A percentile compares a stretch with the other conserved stretches of the same genome.
These are phyloP conservation scores for Peronospora farinosa DNA, from an alignment of 352 stramenopile genomes.

Conservation along the genomic window DNA sequence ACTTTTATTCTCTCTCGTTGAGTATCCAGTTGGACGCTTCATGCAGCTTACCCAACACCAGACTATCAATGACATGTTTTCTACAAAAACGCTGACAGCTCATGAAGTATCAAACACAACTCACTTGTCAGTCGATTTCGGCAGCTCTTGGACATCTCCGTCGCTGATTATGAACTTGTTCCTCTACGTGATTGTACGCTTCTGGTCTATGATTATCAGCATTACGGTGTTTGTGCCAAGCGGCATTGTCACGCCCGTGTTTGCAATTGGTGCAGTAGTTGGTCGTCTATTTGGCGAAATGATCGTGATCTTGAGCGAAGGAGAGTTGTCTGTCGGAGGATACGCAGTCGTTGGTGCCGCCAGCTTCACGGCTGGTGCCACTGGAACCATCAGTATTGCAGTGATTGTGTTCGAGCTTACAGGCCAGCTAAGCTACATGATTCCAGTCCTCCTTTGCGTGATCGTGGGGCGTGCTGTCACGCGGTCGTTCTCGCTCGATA, in stretches of 20 bases:
- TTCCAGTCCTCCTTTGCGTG: constrained; percentile 78
- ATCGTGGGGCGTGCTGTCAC: constrained; percentile 64
- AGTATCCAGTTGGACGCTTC: constrained; percentile 73
- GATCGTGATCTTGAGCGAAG: constrained; percentile 47
- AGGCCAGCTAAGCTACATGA: constrained; percentile 85
- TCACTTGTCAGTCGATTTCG: constrained; percentile 35
- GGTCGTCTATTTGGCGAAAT: constrained; percentile 88
- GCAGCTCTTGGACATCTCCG: constrained; percentile 52
- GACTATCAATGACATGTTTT: constrained; percentile 87
- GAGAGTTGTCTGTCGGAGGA: constrained; percentile 47
- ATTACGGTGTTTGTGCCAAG: constrained; percentile 84
- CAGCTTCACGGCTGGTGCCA: constrained; percentile 77
- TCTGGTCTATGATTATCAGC: constrained; percentile 69
- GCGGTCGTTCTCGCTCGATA: constrained; percentile 66
- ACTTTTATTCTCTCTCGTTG: constrained; percentile 56
- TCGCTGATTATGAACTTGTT: constrained; percentile 63
- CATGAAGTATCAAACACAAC: constrained; percentile 26
- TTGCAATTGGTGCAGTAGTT: constrained; percentile 82
- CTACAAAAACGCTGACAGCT: constrained; percentile 43
- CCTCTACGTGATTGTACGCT: constrained; percentile 62
- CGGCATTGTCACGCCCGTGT: constrained; percentile 89
- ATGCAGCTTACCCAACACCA: constrained; percentile 72
- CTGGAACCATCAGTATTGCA: constrained; percentile 67
- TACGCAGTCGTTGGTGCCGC: constrained; percentile 80
- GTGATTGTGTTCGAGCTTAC: constrained; percentile 88